Evolutionary conservation across 805 yeast genomes (phyloP).

Genomic region (Brettanomyces nanus): DNA sequence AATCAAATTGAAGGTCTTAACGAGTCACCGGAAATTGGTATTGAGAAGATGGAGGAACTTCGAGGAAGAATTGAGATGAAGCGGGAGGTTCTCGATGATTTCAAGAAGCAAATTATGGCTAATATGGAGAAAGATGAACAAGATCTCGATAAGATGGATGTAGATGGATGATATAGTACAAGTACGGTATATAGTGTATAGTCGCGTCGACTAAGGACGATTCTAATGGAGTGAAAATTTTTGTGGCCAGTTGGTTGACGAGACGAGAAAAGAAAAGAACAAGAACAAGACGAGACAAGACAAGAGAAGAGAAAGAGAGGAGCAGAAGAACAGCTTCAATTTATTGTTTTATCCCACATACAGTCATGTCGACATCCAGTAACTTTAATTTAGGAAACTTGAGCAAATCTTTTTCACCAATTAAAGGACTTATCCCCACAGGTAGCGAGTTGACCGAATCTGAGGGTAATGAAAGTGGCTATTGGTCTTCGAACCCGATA

Average conservation of each 20-base stretch:
- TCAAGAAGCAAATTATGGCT: slow-evolving; percentile 5
- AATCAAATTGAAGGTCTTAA: slow-evolving; percentile 36
- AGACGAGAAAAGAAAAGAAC: no score
- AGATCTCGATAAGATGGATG: not conserved
- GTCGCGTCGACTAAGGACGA: no score
- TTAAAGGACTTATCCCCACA: slow-evolving; percentile 27
- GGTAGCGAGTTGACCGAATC: slow-evolving; percentile 11
- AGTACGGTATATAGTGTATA: no score
- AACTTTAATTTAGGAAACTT: slow-evolving; percentile 45
- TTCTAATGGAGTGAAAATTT: no score
- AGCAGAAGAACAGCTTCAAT: no score
- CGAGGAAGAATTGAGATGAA: slow-evolving; percentile 25
- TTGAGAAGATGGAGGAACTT: slow-evolving; percentile 26
- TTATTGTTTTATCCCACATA: no score
- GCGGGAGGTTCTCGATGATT: slow-evolving; percentile 15
- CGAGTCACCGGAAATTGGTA: slow-evolving; percentile 32
- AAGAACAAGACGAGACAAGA: no score
- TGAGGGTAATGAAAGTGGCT: slow-evolving; percentile 39
- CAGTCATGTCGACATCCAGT: not conserved
- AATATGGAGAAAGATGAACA: not conserved
- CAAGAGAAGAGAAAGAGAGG: no score
- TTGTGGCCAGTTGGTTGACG: no score
- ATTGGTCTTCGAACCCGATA: slow-evolving; percentile 80
- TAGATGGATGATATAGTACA: not conserved
- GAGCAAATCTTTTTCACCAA: slow-evolving; percentile 47